phyloP scores from a whole-genome alignment of 2,329 filamentous ascomycete species.

The Diaporthe velutina region DNA sequence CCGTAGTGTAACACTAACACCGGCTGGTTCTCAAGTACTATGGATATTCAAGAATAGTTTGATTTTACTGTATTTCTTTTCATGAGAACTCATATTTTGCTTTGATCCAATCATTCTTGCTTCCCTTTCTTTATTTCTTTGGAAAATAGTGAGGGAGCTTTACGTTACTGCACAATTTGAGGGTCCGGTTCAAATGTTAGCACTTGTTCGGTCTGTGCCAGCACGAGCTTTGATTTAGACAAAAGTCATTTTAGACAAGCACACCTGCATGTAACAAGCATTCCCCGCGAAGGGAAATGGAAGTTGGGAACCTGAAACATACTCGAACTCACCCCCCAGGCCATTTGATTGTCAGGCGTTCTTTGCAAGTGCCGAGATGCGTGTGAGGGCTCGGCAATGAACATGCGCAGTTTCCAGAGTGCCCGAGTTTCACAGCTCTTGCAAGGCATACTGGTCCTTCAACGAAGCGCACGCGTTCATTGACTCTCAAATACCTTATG shows the following conservation, averaged over 20 bases:
- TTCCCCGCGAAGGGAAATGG: not conserved
- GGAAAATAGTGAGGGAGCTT: not conserved
- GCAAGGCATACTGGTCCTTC: not conserved
- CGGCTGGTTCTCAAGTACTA: not conserved
- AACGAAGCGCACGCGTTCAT: not conserved
- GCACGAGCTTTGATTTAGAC: not conserved
- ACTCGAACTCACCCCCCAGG: not conserved
- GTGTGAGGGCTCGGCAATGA: not conserved
- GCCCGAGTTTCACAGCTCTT: not conserved
- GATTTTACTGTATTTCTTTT: no score
- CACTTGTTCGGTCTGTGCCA: not conserved
- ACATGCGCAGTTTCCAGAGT: not conserved
- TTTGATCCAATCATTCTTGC: not conserved
- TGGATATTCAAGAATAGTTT: not conserved
- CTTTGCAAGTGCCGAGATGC: not conserved
- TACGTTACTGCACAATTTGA: no score
- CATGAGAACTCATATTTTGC: not conserved
- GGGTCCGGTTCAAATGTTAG: no score
- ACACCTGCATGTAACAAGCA: not conserved
- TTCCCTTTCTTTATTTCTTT: not conserved
- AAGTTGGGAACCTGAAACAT: not conserved
- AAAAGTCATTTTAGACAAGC: not conserved
- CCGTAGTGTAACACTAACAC: not conserved
- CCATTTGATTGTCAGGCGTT: not conserved
- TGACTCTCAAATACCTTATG: not conserved